Conservation (phyloP, 495 filamentous ascomycete genomes). For the Penicillium argentinense region DNA sequence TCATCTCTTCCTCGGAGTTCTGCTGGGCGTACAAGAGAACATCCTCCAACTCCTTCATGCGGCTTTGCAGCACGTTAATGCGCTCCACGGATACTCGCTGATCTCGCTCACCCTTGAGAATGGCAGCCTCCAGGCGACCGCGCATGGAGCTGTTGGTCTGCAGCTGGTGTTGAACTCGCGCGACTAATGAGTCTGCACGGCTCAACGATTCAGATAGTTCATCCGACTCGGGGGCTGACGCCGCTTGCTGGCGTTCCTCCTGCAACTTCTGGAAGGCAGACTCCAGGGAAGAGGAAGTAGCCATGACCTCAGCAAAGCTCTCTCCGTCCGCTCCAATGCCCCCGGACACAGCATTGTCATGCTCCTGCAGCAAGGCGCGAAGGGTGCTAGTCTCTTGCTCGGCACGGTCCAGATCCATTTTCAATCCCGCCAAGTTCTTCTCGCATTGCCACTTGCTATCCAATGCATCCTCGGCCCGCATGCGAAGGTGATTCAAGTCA, state of each 20-base stretch:
- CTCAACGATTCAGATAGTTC: slow-evolving; percentile 70
- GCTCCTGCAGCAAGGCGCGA: slow-evolving; percentile 76
- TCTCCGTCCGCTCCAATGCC: slow-evolving; percentile 39
- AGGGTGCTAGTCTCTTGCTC: slow-evolving; percentile 87
- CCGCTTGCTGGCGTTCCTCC: slow-evolving; percentile 70
- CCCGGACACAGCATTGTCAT: slow-evolving; percentile 72
- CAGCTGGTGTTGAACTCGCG: slow-evolving; percentile 75
- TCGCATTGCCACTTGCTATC: slow-evolving; percentile 96
- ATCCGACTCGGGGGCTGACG: slow-evolving; percentile 61
- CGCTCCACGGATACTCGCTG: slow-evolving; percentile 74
- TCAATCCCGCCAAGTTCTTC: slow-evolving; percentile 85
- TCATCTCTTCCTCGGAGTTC: slow-evolving; percentile 77
- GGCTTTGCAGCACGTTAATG: slow-evolving; percentile 79
- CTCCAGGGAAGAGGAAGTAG: slow-evolving; percentile 72
- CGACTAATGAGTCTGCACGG: slow-evolving; percentile 73
- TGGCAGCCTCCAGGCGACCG: slow-evolving; percentile 78
- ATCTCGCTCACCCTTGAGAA: slow-evolving; percentile 81
- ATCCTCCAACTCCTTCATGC: slow-evolving; percentile 80
- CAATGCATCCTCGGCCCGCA: slow-evolving; percentile 91
- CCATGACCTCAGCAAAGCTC: slow-evolving; percentile 50
- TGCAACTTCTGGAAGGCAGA: slow-evolving; percentile 79
- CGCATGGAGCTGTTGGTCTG: slow-evolving; percentile 72
- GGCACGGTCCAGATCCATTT: slow-evolving; percentile 96
- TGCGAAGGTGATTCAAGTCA: slow-evolving; percentile 81
- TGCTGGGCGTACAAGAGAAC: slow-evolving; percentile 80